Evolutionary conservation across 2,329 filamentous ascomycete species (phyloP).

Genomic region (Fusarium longipes): DNA sequence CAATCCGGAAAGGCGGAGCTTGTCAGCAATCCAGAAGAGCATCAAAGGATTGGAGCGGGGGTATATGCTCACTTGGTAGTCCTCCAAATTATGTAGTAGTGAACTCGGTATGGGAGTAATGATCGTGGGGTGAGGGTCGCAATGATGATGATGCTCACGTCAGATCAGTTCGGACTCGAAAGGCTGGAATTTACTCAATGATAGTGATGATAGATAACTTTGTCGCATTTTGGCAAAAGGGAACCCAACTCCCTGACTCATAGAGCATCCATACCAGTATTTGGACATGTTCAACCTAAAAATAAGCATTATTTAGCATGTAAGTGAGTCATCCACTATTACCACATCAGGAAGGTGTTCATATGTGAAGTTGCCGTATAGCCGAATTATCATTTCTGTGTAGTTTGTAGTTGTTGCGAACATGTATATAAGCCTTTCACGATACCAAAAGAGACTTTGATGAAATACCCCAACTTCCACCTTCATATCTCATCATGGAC

Average conservation of each 20-base stretch:
- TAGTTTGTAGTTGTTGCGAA: background rate
- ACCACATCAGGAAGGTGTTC: conserved; percentile 11
- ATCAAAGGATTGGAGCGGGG: conserved; percentile 17
- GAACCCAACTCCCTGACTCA: fast-evolving
- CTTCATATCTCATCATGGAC: background rate
- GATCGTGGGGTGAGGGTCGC: background rate
- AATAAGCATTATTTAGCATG: background rate
- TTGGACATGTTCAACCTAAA: background rate
- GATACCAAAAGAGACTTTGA: background rate
- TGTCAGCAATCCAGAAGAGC: background rate
- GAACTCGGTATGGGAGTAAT: too few relatives aligned
- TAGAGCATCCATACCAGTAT: background rate
- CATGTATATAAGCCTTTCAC: background rate
- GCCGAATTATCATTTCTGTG: background rate
- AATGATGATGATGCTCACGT: background rate
- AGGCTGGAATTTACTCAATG: background rate
- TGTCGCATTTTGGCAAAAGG: background rate
- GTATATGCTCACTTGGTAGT: conserved; percentile 27
- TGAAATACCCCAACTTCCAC: too few relatives aligned
- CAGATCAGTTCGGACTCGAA: background rate
- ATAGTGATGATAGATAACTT: background rate
- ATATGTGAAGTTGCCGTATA: background rate
- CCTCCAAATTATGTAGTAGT: background rate
- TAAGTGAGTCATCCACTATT: conserved; percentile 2
- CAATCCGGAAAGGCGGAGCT: background rate